A percentile compares a stretch with the other conserved stretches of the same genome.
phyloP scores from a whole-genome alignment of 2,329 filamentous ascomycete genomes.

The Aspergillus pseudotamarii region DNA sequence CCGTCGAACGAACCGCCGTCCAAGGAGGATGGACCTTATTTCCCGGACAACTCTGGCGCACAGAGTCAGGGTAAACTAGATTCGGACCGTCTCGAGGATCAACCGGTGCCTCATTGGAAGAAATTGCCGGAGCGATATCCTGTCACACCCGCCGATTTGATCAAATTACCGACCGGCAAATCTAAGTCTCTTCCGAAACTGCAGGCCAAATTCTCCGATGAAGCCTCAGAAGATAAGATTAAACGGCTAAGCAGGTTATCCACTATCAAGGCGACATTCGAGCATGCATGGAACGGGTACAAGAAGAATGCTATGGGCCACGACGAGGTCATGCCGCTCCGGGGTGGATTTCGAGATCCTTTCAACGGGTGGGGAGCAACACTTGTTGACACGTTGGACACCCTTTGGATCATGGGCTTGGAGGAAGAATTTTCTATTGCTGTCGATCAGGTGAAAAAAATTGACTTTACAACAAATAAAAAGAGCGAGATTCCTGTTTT shows the following conservation, averaged over 20 bases:
- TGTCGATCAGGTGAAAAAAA: constrained; percentile 66
- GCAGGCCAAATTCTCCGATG: constrained; percentile 70
- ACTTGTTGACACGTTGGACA: constrained; percentile 79
- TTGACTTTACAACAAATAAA: constrained; percentile 78
- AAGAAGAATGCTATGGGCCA: constrained; percentile 78
- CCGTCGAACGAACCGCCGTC: constrained; percentile 4
- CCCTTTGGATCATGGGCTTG: constrained; percentile 83
- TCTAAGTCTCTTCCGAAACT: constrained; percentile 73
- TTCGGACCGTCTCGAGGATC: constrained; percentile 20
- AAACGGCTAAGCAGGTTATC: constrained; percentile 67
- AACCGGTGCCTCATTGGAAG: constrained; percentile 65
- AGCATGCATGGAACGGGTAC: constrained; percentile 82
- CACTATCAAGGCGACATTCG: constrained; percentile 72
- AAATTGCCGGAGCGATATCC: constrained; percentile 78
- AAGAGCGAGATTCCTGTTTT: constrained; percentile 80
- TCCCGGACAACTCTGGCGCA: constrained; percentile 8
- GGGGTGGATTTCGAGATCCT: constrained; percentile 69
- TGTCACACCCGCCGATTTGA: constrained; percentile 69
- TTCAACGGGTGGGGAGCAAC: constrained; percentile 94
- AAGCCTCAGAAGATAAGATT: constrained; percentile 61
- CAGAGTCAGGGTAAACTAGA: constrained; percentile 39
- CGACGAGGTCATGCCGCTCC: constrained; percentile 80
- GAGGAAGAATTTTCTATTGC: constrained; percentile 79
- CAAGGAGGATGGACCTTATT: constrained; percentile 8
- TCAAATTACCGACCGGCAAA: constrained; percentile 71